Conservation (phyloP, 2,329 filamentous ascomycete species). For the Magnaporthiopsis rhizophila region DNA sequence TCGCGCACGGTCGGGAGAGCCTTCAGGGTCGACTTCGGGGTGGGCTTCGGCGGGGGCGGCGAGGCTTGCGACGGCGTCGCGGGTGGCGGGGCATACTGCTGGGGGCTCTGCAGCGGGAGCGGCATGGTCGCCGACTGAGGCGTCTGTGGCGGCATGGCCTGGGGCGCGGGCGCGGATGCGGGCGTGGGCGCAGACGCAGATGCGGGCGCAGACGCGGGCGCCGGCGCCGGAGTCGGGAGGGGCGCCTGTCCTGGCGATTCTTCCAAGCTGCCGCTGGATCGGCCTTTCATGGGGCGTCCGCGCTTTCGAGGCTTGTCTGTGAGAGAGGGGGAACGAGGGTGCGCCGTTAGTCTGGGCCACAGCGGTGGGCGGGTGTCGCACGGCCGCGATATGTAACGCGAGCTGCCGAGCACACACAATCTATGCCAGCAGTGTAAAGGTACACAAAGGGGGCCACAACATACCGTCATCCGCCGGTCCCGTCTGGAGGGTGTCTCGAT, state of each 20-base stretch:
- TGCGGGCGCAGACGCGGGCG: too few species aligned
- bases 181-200: too few species aligned
- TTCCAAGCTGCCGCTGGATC: conserved; percentile 40
- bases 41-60: conserved; percentile 64
- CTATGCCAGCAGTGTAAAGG: conserved; percentile 4
- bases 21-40: conserved; percentile 81
- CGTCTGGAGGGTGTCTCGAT: conserved; percentile 44
- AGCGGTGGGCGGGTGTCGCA: conserved; percentile 17
- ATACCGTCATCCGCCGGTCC: conserved; percentile 65
- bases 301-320: conserved; percentile 47
- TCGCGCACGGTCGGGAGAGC: conserved; percentile 92
- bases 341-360: conserved; percentile 2
- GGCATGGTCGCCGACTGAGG: conserved; percentile 45
- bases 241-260: conserved; percentile 50
- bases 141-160: conserved; percentile 42
- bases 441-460: conserved; percentile 31
- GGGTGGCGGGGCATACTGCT: conserved; percentile 27
- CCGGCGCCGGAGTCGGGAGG: conserved; percentile 25
- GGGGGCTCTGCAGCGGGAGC: conserved; percentile 33
- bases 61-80: conserved; percentile 39
- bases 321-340: neutral
- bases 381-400: conserved; percentile 24
- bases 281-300: conserved; percentile 55
- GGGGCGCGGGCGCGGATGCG: conserved; percentile 31
- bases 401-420: conserved; percentile 6